Evolutionary conservation across 1,284 basidiomycete genomes (phyloP), one percentile per base, ranked within the genome.

Genomic region (Waitea zeae): DNA sequence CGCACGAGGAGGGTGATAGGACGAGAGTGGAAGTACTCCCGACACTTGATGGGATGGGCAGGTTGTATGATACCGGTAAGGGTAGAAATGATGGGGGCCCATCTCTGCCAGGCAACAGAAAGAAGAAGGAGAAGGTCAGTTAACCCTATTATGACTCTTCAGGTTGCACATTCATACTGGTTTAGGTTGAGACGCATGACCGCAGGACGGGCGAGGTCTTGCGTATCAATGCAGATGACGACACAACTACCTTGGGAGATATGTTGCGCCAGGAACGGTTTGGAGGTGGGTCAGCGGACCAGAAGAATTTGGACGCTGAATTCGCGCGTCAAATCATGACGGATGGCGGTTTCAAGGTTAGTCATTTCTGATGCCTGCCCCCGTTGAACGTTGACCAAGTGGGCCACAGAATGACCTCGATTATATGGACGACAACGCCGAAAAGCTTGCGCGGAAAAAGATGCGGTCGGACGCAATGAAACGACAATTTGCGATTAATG

Each of bases 391-490:
- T 29, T 43, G 18, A 5, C 22, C 17, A 31, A 13, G 30, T 12
- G 7, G 13, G 30, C 37, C 14, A 12, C 39, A 86, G 75, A 77
- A 80, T 45, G 70, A 90, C 49, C 58, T 90, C 15, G 93, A 97
- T 33, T 96, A 97, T 47, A 81, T 96, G 44, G 95, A 99, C 44
- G 92, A 97, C 42, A 93, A 96, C 51, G 89, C 88, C 0, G 90
- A 95, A 46, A 79, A 75, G 43, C 67, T 98, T 0, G 89, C 86
- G 20, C 64, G 88, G 40, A 79, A 87, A 52, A 93, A 92, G 58
- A 90, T 95, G 83, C 83, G 89, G 39, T 77, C 77, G 9, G 95
- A 97, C 50, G 87, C 83, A 17, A 83, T 95, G 75, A 98, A 93
- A 56, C 70, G 93, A 24, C 83, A 90, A 44, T 99, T 97, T 52